A percentile compares a stretch with the other conserved stretches of the same genome.
Conservation (phyloP, 805 yeast genomes). For the Candida khao-thaluensis region DNA sequence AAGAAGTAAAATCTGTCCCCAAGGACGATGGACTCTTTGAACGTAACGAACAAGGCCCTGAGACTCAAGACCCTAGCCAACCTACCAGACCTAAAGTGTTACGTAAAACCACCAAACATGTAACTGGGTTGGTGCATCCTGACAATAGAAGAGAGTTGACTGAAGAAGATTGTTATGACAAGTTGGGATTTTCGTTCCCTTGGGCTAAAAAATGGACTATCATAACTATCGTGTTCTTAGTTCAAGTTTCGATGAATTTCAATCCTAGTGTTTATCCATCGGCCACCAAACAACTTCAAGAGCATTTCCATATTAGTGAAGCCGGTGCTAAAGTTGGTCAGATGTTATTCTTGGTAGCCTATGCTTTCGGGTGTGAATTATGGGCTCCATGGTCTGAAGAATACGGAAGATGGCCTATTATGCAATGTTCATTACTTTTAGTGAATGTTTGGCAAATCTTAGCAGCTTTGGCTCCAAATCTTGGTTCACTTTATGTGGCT, state of each 20-base stretch:
- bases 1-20: too few species aligned
- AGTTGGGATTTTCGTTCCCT: slow-evolving; percentile 33
- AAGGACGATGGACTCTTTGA: slow-evolving; percentile 13
- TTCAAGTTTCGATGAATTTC: slow-evolving; percentile 43
- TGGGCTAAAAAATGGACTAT: slow-evolving; percentile 34
- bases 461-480: slow-evolving; percentile 31
- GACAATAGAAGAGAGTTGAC: slow-evolving; percentile 28
- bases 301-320: slow-evolving; percentile 21
- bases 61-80: not conserved
- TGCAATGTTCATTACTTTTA: slow-evolving; percentile 28
- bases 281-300: slow-evolving; percentile 22
- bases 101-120: slow-evolving; percentile 11
- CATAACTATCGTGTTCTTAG: slow-evolving; percentile 34
- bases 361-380: slow-evolving; percentile 34
- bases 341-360: slow-evolving; percentile 30
- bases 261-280: slow-evolving; percentile 35
- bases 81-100: not conserved
- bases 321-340: slow-evolving; percentile 27
- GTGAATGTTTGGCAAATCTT: slow-evolving; percentile 34
- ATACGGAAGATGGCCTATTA: slow-evolving; percentile 33
- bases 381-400: slow-evolving; percentile 40
- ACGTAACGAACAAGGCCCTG: slow-evolving; percentile 8
- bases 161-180: slow-evolving; percentile 36
- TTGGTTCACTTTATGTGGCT: slow-evolving; percentile 24
- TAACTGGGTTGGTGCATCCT: slow-evolving; percentile 21